A percentile compares a stretch with the other conserved stretches of the same genome.
Evolutionary conservation across 2,329 filamentous ascomycete species (phyloP).

Genomic region (Cadophora malorum): DNA sequence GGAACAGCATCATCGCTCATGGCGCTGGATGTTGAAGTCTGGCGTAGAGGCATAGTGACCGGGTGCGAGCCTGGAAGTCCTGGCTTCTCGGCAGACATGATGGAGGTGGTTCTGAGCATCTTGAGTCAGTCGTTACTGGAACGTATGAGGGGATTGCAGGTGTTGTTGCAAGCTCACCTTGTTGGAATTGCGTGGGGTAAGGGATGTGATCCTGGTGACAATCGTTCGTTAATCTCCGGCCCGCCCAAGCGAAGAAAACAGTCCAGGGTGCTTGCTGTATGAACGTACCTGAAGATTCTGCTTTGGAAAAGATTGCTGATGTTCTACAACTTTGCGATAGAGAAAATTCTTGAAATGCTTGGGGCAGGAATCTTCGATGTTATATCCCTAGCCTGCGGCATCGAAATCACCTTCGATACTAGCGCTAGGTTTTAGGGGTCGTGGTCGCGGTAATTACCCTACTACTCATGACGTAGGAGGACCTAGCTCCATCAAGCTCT

Average conservation of each 20-base stretch:
- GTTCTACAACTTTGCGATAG: background rate
- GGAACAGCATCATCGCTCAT: constrained; percentile 44
- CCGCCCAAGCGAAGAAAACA: constrained; percentile 6
- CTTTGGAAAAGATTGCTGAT: background rate
- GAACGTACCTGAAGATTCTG: background rate
- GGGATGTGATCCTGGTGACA: constrained; percentile 20
- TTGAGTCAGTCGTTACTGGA: constrained; percentile 27
- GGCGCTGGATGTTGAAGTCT: constrained; percentile 37
- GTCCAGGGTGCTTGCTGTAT: background rate
- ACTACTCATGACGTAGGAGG: constrained; percentile 12
- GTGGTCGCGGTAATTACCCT: constrained; percentile 5
- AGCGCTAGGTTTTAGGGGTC: constrained; percentile 6
- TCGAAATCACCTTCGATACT: constrained; percentile 1
- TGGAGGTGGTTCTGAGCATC: constrained; percentile 38
- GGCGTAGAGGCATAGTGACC: constrained; percentile 39
- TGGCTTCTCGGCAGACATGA: constrained; percentile 38
- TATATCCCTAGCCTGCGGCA: constrained; percentile 5
- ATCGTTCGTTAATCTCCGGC: constrained; percentile 18
- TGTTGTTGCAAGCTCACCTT: constrained; percentile 17
- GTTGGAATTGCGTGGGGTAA: constrained; percentile 21
- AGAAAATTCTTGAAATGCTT: background rate
- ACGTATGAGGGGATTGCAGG: background rate
- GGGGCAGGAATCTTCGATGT: background rate
- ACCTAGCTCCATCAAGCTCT: background rate
- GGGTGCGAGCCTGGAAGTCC: constrained; percentile 39